Percentiles rank a stretch among this genome's conserved stretches.
phyloP scores from a whole-genome alignment of 495 filamentous ascomycete genomes.

The Lophiostoma macrostomum region DNA sequence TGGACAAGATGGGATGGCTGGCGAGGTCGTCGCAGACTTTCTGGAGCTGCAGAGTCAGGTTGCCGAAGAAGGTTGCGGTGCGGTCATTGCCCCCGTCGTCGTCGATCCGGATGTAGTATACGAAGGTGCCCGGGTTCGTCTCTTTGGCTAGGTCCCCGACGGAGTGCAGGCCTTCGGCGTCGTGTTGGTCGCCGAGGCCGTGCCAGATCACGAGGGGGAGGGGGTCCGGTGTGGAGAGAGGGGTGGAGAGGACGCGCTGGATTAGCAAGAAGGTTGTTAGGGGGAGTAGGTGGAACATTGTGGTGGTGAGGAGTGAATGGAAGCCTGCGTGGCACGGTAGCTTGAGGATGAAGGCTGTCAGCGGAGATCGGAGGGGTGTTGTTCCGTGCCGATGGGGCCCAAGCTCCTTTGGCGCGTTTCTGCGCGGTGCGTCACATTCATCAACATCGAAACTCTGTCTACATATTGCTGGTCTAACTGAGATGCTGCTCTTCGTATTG shows the following conservation, averaged over 20 bases:
- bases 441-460: too few species aligned
- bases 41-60: slow-evolving; percentile 74
- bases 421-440: too few species aligned
- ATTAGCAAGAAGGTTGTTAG: slow-evolving; percentile 15
- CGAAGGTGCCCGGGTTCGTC: slow-evolving; percentile 75
- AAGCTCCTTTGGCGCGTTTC: too few species aligned
- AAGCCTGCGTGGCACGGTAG: background rate
- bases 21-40: slow-evolving; percentile 78
- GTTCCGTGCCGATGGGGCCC: slow-evolving; percentile 1
- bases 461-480: too few species aligned
- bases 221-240: slow-evolving; percentile 41
- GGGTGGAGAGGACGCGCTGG: background rate
- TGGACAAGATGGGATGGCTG: slow-evolving; percentile 71
- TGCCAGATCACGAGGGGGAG: slow-evolving; percentile 94
- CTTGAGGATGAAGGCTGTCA: slow-evolving; percentile 2
- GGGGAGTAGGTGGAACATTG: slow-evolving; percentile 12
- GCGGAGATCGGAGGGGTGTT: background rate
- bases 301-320: slow-evolving; percentile 7
- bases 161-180: slow-evolving; percentile 65
- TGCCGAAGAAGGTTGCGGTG: slow-evolving; percentile 84
- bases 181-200: slow-evolving; percentile 72
- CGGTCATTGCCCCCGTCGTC: slow-evolving; percentile 65
- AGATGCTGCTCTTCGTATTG: too few species aligned
- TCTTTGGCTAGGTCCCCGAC: slow-evolving; percentile 66
- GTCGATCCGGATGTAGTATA: slow-evolving; percentile 76